Evolutionary conservation across 192 early-diverging fungal genomes (phyloP).

Genomic region (Backusella australiensis): DNA sequence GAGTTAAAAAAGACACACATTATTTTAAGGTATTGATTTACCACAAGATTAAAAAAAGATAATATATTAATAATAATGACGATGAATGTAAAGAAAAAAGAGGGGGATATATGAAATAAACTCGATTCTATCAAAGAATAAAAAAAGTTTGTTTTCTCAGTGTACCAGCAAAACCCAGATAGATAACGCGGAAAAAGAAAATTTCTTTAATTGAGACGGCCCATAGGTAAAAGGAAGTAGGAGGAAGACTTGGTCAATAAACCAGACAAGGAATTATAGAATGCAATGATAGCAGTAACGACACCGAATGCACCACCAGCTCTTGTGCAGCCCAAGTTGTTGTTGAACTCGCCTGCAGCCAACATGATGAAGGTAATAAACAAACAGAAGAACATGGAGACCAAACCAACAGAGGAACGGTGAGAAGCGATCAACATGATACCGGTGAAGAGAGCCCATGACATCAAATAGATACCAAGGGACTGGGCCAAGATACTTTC

Average conservation of each 20-base stretch:
- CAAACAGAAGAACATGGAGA: constrained; percentile 65
- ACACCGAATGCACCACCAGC: constrained; percentile 74
- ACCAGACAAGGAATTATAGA: constrained; percentile 68
- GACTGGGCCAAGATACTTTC: constrained; percentile 37
- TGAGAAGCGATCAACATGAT: constrained; percentile 66
- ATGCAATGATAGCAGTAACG: constrained; percentile 71
- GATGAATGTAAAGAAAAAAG: background rate
- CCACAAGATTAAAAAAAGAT: background rate
- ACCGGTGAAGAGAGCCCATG: constrained; percentile 69
- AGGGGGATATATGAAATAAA: background rate
- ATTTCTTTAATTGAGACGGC: constrained; percentile 24
- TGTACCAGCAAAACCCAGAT: background rate
- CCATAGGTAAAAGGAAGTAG: constrained; percentile 52
- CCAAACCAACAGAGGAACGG: constrained; percentile 60
- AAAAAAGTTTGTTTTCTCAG: background rate
- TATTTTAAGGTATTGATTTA: background rate
- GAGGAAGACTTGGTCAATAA: constrained; percentile 53
- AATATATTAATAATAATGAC: background rate
- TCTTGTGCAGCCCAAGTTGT: constrained; percentile 40
- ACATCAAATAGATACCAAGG: constrained; percentile 63
- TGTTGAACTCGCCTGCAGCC: constrained; percentile 57
- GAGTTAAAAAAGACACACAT: too few species aligned
- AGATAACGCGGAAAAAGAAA: background rate
- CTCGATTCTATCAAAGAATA: background rate
- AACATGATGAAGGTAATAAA: constrained; percentile 68